These are phyloP conservation scores for Gracilaria vermiculophylla DNA, from an alignment of 23 red algal species.

Conservation along the genomic window DNA sequence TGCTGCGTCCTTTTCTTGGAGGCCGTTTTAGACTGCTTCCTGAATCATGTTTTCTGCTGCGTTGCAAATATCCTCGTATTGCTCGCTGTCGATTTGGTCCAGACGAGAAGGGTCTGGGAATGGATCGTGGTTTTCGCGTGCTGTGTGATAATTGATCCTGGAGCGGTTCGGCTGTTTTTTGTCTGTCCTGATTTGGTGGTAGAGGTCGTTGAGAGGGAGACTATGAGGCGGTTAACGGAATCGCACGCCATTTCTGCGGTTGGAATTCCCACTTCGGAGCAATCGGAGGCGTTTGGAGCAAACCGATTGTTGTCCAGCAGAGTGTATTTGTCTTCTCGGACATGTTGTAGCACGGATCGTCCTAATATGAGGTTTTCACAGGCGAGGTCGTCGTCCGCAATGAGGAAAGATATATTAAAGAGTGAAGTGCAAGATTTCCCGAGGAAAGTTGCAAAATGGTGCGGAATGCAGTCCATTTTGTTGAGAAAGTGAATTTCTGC, in stretches of 20 bases:
- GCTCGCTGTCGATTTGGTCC: neutral
- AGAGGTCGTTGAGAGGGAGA: neutral
- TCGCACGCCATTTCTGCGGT: neutral
- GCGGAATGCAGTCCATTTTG: neutral
- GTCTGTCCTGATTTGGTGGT: neutral
- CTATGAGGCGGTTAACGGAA: neutral
- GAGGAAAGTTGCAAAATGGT: neutral
- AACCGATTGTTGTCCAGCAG: neutral
- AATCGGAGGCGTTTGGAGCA: neutral
- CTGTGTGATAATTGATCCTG: neutral
- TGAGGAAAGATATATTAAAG: neutral
- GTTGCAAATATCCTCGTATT: neutral
- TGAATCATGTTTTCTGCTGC: neutral
- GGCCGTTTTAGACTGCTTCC: neutral
- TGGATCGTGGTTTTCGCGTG: neutral
- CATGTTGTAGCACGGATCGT: neutral
- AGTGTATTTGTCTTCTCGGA: neutral
- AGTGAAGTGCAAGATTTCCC: neutral
- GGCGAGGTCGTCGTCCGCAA: neutral
- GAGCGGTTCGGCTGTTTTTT: neutral
- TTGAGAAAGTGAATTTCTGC: neutral
- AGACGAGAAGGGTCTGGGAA: conserved; percentile 14
- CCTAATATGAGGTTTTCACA: neutral
- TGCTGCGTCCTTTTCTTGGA: neutral
- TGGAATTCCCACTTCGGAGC: neutral